These are phyloP conservation scores for Solanum medicagineum DNA, from an alignment of 257 asterid species.

Conservation along the genomic window DNA sequence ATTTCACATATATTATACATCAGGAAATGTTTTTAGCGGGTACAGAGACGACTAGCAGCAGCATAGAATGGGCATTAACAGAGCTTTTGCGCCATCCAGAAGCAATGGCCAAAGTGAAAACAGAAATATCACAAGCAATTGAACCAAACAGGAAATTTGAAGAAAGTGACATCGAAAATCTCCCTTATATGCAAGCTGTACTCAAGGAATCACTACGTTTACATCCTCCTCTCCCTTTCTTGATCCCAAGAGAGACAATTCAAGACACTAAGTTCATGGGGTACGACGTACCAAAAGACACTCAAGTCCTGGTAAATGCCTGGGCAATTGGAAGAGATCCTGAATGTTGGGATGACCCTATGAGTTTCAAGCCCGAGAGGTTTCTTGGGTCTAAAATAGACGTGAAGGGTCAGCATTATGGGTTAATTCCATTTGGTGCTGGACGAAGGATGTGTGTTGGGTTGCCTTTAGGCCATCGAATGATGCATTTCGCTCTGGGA, in stretches of 20 bases:
- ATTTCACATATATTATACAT: too few relatives aligned
- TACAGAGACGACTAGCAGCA: constrained; percentile 4
- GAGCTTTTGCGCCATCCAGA: not conserved
- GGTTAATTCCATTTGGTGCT: constrained; percentile 5
- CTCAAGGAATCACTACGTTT: not conserved
- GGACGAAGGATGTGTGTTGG: constrained; percentile 4
- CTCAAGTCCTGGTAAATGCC: not conserved
- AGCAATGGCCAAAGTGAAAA: not conserved
- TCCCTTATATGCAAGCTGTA: not conserved
- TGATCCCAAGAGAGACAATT: not conserved
- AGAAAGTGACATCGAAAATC: not conserved
- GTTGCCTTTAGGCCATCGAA: not conserved
- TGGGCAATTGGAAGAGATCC: constrained; percentile 6
- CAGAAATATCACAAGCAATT: not conserved
- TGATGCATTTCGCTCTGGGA: constrained; percentile 1
- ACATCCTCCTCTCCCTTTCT: constrained; percentile 4
- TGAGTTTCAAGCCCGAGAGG: constrained; percentile 6
- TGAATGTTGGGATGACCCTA: not conserved
- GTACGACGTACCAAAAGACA: not conserved
- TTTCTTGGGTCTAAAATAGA: constrained; percentile 4
- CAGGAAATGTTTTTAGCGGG: constrained; percentile 10
- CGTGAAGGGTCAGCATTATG: not conserved
- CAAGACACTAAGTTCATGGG: constrained; percentile 7
- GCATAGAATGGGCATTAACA: constrained; percentile 6
- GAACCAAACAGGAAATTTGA: not conserved